Conservation (phyloP, 257 asterid genomes). For the Rubia yunnanensis region DNA sequence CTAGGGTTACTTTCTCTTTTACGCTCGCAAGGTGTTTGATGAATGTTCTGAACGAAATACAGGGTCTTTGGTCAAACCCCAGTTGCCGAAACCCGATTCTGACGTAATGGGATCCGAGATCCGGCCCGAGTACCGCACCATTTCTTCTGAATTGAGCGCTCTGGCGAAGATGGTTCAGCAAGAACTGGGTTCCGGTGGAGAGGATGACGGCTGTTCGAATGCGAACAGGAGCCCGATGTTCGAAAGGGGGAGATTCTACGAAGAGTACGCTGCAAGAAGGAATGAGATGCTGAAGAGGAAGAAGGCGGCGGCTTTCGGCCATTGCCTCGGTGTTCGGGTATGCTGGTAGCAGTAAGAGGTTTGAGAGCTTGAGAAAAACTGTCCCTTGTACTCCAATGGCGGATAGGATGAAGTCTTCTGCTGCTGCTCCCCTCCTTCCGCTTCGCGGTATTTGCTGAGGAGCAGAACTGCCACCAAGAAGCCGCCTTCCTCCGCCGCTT, state of each 20-base stretch:
- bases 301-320: constrained; percentile 37
- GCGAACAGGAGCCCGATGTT: constrained; percentile 46
- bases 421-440: constrained; percentile 18
- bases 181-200: constrained; percentile 33
- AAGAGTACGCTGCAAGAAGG: constrained; percentile 70
- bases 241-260: constrained; percentile 80
- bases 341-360: constrained; percentile 30
- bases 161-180: constrained; percentile 64
- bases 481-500: constrained; percentile 36
- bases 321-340: constrained; percentile 72
- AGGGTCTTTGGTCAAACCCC: constrained; percentile 60
- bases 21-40: neutral
- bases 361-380: constrained; percentile 37
- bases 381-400: constrained; percentile 43
- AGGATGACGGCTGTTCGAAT: neutral
- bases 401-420: constrained; percentile 35
- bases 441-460: constrained; percentile 68
- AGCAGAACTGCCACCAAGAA: constrained; percentile 42
- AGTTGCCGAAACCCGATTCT: constrained; percentile 29
- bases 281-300: constrained; percentile 84
- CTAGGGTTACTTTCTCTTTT: neutral
- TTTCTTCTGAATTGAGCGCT: constrained; percentile 63
- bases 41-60: neutral
- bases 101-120: constrained; percentile 33
- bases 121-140: constrained; percentile 60